Evolutionary conservation across 768 basidiomycete species (phyloP).

Genomic region (Leccinum broughii): DNA sequence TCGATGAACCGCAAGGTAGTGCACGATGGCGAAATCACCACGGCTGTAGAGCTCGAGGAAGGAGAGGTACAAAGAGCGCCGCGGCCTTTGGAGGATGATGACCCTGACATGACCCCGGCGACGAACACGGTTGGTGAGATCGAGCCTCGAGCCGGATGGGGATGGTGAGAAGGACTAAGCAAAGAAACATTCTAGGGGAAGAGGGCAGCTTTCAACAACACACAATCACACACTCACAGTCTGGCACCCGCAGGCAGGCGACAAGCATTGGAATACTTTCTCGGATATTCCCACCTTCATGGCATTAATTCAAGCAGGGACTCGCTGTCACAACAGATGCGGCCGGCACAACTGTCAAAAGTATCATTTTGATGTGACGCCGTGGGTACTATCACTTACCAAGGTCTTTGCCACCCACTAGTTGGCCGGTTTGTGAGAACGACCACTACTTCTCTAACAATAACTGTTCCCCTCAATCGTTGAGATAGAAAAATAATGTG

Average conservation of each 20-base stretch:
- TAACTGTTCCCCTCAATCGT: too few relatives aligned
- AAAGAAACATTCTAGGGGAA: neutral
- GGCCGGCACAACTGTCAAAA: too few relatives aligned
- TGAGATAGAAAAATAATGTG: too few relatives aligned
- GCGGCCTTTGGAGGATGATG: neutral
- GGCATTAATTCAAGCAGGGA: neutral
- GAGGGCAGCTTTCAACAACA: neutral
- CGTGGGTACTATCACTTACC: too few relatives aligned
- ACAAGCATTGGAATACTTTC: neutral
- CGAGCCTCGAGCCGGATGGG: neutral
- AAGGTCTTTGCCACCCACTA: too few relatives aligned
- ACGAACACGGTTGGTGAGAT: neutral
- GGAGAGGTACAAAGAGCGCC: slow-evolving; percentile 2
- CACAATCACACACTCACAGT: neutral
- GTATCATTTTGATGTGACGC: too few relatives aligned
- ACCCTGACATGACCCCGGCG: slow-evolving; percentile 1
- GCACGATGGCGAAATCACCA: slow-evolving; percentile 30
- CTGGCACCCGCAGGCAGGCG: neutral
- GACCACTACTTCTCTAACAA: too few relatives aligned
- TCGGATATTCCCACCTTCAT: neutral
- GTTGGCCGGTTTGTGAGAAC: too few relatives aligned
- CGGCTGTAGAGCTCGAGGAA: slow-evolving; percentile 34
- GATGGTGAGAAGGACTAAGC: neutral
- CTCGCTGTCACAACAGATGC: too few relatives aligned
- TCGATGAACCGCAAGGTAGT: slow-evolving; percentile 56